Evolutionary conservation across 352 stramenopile genomes (phyloP).

Genomic region (Phytophthora capsici): DNA sequence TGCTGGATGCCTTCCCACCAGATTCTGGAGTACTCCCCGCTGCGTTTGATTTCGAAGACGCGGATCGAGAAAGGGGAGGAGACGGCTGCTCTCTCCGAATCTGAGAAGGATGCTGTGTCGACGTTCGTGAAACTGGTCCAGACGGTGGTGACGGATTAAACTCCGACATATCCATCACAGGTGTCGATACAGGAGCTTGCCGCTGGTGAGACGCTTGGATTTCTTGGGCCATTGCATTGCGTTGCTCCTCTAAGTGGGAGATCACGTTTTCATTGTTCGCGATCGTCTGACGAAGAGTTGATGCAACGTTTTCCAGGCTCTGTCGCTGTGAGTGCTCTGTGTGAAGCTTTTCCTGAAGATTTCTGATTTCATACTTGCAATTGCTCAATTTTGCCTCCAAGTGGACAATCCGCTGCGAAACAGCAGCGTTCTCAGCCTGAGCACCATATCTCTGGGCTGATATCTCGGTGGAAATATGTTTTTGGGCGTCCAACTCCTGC

Average conservation of each 20-base stretch:
- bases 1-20: constrained; percentile 37
- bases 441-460: constrained; percentile 79
- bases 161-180: constrained; percentile 74
- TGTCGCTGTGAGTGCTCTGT: constrained; percentile 58
- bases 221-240: constrained; percentile 76
- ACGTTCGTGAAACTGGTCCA: constrained; percentile 13
- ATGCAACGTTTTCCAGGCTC: constrained; percentile 71
- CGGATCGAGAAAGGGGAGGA: constrained; percentile 15
- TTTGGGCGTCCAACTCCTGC: constrained; percentile 66
- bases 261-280: constrained; percentile 69
- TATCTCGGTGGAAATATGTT: constrained; percentile 77
- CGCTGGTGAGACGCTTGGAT: constrained; percentile 68
- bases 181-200: constrained; percentile 38
- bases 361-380: constrained; percentile 67
- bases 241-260: constrained; percentile 72
- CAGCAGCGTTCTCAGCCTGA: constrained; percentile 74
- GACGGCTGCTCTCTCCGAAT: constrained; percentile 20
- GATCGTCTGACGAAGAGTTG: constrained; percentile 67
- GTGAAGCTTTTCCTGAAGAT: constrained; percentile 66
- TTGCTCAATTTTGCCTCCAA: constrained; percentile 81
- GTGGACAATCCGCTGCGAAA: constrained; percentile 80
- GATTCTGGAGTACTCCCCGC: constrained; percentile 35
- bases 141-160: constrained; percentile 50
- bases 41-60: constrained; percentile 33
- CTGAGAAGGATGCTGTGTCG: neutral